Evolutionary conservation across 1,139 yeast genomes (phyloP).

Genomic region (Candida smagusa): DNA sequence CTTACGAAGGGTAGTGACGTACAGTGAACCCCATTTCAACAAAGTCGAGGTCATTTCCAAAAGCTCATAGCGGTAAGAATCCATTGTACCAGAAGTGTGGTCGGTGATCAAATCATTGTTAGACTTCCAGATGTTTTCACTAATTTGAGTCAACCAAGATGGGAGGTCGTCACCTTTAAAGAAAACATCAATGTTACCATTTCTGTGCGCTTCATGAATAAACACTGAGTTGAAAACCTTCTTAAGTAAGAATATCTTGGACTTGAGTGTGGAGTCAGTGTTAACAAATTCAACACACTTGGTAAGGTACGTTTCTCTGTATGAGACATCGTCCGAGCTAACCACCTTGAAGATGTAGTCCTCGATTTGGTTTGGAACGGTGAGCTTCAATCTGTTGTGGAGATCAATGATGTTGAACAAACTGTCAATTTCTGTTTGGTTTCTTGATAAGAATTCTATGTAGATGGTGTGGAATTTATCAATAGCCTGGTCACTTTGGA

Average conservation of each 20-base stretch:
- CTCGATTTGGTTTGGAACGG: constrained; percentile 48
- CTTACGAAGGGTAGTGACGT: constrained; percentile 65
- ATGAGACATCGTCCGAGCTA: constrained; percentile 41
- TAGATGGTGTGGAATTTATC: constrained; percentile 57
- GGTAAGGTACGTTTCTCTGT: constrained; percentile 51
- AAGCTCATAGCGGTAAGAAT: constrained; percentile 71
- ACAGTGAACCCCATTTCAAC: constrained; percentile 63
- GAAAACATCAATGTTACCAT: constrained; percentile 49
- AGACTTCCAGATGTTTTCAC: constrained; percentile 71
- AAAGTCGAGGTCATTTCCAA: constrained; percentile 79
- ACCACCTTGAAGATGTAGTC: constrained; percentile 62
- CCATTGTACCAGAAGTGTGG: constrained; percentile 68
- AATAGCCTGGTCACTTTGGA: constrained; percentile 74
- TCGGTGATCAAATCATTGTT: constrained; percentile 51
- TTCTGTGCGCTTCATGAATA: constrained; percentile 55
- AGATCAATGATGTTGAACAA: constrained; percentile 51
- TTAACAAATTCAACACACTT: constrained; percentile 49
- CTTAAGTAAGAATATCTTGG: constrained; percentile 63
- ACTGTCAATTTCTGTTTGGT: constrained; percentile 27
- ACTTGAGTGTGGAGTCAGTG: constrained; percentile 38
- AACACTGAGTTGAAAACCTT: constrained; percentile 65
- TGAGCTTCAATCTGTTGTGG: constrained; percentile 43
- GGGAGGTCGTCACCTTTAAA: constrained; percentile 36
- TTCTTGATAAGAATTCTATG: constrained; percentile 44
- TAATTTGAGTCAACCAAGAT: constrained; percentile 63